A percentile compares a stretch with the other conserved stretches of the same genome.
Conservation (phyloP, 2,329 filamentous ascomycete species). For the Talaromyces sp. region DNA sequence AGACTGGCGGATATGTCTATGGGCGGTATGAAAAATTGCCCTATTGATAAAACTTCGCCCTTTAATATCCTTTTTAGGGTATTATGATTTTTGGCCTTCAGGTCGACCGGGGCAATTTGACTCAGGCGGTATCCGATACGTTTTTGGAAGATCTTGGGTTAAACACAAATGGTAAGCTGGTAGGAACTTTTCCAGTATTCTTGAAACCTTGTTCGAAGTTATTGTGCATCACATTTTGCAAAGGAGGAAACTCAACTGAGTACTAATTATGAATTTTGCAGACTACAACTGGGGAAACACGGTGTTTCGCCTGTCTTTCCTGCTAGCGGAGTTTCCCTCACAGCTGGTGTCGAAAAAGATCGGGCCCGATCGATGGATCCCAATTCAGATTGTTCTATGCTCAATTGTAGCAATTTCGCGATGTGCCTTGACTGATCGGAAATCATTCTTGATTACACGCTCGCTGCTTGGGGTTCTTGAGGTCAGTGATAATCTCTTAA, state of each 20-base stretch:
- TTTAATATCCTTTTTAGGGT: neutral
- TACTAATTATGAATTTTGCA: conserved; percentile 12
- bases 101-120: conserved; percentile 8
- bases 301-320: conserved; percentile 48
- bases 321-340: conserved; percentile 54
- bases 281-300: conserved; percentile 51
- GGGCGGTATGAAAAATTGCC: conserved; percentile 4
- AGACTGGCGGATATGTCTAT: conserved; percentile 9
- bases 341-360: conserved; percentile 56
- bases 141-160: conserved; percentile 6
- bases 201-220: neutral
- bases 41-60: too few species aligned
- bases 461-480: conserved; percentile 41
- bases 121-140: conserved; percentile 9
- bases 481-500: conserved; percentile 8
- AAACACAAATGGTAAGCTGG: conserved; percentile 9
- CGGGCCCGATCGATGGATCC: conserved; percentile 42
- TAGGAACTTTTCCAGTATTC: neutral
- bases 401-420: conserved; percentile 33
- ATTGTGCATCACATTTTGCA: conserved; percentile 19
- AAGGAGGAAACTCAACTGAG: conserved; percentile 39
- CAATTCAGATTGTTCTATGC: conserved; percentile 38
- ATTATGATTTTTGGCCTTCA: conserved; percentile 10
- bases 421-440: conserved; percentile 40
- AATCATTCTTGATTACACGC: conserved; percentile 33